Base-by-base conservation (phyloP, 2,329 filamentous ascomycete species). In the Monascus ruber region DNA sequence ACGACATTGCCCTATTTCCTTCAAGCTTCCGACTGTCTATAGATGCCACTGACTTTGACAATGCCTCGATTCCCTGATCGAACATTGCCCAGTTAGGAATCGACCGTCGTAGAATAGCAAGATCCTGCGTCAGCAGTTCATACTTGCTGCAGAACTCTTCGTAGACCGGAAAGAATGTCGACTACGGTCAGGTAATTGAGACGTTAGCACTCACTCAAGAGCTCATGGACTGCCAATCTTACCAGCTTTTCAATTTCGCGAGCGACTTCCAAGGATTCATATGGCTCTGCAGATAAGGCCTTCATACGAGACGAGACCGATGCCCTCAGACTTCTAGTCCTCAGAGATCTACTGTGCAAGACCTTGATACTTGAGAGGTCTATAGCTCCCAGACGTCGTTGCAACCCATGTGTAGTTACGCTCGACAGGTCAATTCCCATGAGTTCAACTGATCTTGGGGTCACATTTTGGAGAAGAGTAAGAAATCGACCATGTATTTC, bases 131-230 rank as follows among this genome's bases (percentile, higher is more conserved):
- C 70, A 95, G 83, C 48, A 86, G 72, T 49, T 93, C 85, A 60
- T 91, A 94, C 55, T 89, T 89, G 37, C 83, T 83, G 29, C 85
- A 84, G 58, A 94, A 98, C 51, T 94, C 85, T 63, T 94, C 84
- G 56, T 98, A 98, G 36, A 82, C 71, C 55, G 84, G 83, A 63
- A 96, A 91, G 0, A 79, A 78, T 43, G 77, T 75, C 65, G 93
- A 81, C 85, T 94, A 46, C 9, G 38, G 17, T 9, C 52, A 50
- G 44, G 66, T 77, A 45, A 58, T 69, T 69, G 74, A 49, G 66
- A 9, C 6, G 25, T 24, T 26, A 25, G 24, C 35, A 33, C 11
- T 24, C 32, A 6, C n/a, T 31, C 17, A 17, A 17, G 17, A 17
- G 17, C 17, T 17, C 17, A 17, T 17, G 17, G 17, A 17, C 17